These are phyloP conservation scores for Malus hybrid DNA, from an alignment of 331 rosid genomes.

Conservation along the genomic window DNA sequence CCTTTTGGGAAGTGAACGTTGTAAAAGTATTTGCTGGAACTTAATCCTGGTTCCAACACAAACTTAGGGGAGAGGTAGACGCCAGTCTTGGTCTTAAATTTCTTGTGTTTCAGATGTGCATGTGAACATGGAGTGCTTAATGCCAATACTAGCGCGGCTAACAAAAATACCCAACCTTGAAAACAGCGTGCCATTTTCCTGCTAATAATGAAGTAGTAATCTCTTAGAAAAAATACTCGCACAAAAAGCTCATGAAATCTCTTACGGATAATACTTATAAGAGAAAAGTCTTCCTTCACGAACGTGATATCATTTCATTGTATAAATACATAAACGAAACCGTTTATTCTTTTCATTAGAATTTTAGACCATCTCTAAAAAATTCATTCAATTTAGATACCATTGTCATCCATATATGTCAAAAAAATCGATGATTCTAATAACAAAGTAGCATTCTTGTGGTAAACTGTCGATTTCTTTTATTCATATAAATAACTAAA, in stretches of 20 bases:
- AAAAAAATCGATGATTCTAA: too few species aligned
- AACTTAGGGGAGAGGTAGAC: slow-evolving; percentile 46
- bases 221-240: neutral
- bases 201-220: neutral
- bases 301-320: too few species aligned
- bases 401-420: too few species aligned
- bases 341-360: too few species aligned
- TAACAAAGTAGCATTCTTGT: too few species aligned
- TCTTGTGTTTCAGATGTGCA: neutral
- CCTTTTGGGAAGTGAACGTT: slow-evolving; percentile 53
- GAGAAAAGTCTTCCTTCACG: too few species aligned
- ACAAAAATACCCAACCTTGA: slow-evolving; percentile 13
- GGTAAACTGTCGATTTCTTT: too few species aligned
- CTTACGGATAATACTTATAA: too few species aligned
- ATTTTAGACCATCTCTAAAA: too few species aligned
- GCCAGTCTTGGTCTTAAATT: slow-evolving; percentile 24
- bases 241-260: neutral
- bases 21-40: slow-evolving; percentile 16
- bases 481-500: too few species aligned
- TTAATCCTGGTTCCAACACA: slow-evolving; percentile 34
- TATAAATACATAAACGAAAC: too few species aligned
- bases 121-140: slow-evolving; percentile 15
- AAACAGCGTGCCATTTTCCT: slow-evolving; percentile 17
- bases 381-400: too few species aligned
- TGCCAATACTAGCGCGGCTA: slow-evolving; percentile 20